These are phyloP conservation scores for Ettlia oleoabundans DNA, from an alignment of 139 green algal genomes.

Conservation along the genomic window DNA sequence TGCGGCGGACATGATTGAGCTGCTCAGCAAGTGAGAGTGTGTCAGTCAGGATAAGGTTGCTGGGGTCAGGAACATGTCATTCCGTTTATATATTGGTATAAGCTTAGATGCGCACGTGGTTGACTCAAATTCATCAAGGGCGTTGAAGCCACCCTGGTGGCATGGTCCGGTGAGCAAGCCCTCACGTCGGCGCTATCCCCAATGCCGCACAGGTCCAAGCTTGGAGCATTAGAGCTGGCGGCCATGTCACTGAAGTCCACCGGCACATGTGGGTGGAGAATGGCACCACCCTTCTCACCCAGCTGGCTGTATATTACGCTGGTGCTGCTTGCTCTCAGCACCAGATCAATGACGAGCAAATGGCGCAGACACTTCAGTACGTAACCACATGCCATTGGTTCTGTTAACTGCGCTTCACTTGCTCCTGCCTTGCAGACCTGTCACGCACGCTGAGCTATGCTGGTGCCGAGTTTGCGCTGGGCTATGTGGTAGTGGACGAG, in stretches of 20 bases:
- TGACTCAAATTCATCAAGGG: too few relatives aligned
- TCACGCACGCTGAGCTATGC: constrained; percentile 74
- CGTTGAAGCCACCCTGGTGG: too few relatives aligned
- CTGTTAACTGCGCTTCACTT: neutral
- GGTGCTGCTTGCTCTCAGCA: too few relatives aligned
- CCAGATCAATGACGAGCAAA: too few relatives aligned
- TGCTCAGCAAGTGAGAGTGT: constrained; percentile 35
- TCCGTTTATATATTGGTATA: too few relatives aligned
- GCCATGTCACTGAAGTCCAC: constrained; percentile 43
- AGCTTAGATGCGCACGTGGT: too few relatives aligned
- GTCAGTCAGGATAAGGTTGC: neutral
- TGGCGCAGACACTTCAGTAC: too few relatives aligned
- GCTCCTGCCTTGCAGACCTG: constrained; percentile 54
- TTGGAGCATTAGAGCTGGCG: constrained; percentile 81
- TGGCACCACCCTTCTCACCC: too few relatives aligned
- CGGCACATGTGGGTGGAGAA: constrained; percentile 21
- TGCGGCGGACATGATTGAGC: constrained; percentile 63
- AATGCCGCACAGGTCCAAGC: constrained; percentile 49
- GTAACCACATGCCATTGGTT: too few relatives aligned
- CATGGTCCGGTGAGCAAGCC: too few relatives aligned
- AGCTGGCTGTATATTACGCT: too few relatives aligned
- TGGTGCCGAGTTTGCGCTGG: constrained; percentile 77
- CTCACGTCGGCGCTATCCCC: neutral
- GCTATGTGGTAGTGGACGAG: constrained; percentile 59
- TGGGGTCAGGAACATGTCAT: too few relatives aligned